These are phyloP conservation scores for Asterochloris erici DNA, from an alignment of 139 green algal genomes.

Conservation along the genomic window DNA sequence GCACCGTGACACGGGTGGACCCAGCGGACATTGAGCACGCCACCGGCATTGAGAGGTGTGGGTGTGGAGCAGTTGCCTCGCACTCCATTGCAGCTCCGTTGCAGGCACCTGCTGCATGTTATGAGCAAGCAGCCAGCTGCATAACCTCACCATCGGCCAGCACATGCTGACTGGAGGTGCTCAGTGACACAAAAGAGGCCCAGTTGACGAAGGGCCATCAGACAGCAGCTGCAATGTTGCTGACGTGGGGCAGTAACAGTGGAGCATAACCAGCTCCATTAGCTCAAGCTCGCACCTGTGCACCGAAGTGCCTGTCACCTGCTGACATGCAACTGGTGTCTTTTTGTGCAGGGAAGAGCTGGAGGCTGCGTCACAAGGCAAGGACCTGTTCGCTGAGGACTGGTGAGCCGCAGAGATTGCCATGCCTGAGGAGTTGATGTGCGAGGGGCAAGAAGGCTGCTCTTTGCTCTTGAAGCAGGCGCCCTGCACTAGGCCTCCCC, in stretches of 20 bases:
- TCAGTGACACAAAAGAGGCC: no score
- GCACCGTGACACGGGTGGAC: no score
- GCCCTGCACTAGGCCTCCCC: no score
- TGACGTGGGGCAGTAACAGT: no score
- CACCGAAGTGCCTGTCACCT: not conserved
- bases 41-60: conserved; percentile 51
- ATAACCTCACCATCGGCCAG: no score
- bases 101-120: no score
- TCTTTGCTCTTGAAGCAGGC: not conserved
- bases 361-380: conserved; percentile 42
- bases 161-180: no score
- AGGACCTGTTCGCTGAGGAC: conserved; percentile 60
- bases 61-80: not conserved
- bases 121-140: no score
- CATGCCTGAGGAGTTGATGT: not conserved
- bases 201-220: no score
- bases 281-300: not conserved
- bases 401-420: conserved; percentile 33
- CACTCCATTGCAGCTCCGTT: no score
- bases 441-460: not conserved
- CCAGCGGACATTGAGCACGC: conserved; percentile 44
- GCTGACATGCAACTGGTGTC: not conserved
- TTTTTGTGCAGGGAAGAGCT: conserved; percentile 43
- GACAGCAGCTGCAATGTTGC: no score
- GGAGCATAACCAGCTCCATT: not conserved